Conservation (phyloP, 2,329 filamentous ascomycete species). For the Stenocarpella maydis region DNA sequence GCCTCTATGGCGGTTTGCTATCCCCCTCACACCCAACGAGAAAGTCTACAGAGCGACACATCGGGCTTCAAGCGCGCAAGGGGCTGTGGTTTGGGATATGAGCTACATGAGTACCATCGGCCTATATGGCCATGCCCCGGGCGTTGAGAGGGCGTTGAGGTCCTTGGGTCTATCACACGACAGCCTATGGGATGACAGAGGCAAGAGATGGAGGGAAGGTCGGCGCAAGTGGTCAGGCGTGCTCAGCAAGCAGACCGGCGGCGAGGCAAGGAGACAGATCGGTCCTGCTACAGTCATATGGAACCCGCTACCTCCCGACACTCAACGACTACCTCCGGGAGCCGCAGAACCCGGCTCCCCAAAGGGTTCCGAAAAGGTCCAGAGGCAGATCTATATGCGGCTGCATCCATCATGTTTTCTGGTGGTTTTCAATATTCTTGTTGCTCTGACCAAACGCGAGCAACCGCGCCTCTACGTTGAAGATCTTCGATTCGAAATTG, state of each 20-base stretch:
- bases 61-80: conserved; percentile 76
- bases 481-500: conserved; percentile 74
- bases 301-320: conserved; percentile 58
- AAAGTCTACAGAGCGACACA: conserved; percentile 92
- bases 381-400: conserved; percentile 69
- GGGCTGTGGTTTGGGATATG: conserved; percentile 89
- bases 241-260: conserved; percentile 59
- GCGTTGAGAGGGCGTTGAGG: conserved; percentile 66
- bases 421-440: conserved; percentile 71
- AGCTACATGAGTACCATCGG: conserved; percentile 92
- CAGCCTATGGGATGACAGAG: conserved; percentile 68
- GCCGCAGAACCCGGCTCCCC: conserved; percentile 31
- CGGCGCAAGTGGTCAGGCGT: conserved; percentile 58
- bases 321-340: conserved; percentile 31
- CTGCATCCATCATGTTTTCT: conserved; percentile 84
- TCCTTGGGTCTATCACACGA: conserved; percentile 69
- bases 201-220: conserved; percentile 73
- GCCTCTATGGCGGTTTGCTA: conserved; percentile 88
- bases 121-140: conserved; percentile 71
- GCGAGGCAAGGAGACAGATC: conserved; percentile 64
- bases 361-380: conserved; percentile 35
- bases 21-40: conserved; percentile 85
- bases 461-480: conserved; percentile 70
- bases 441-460: conserved; percentile 64
- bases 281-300: conserved; percentile 80